Conservation (phyloP, 1,284 basidiomycete species). For the Earliella scabrosa region DNA sequence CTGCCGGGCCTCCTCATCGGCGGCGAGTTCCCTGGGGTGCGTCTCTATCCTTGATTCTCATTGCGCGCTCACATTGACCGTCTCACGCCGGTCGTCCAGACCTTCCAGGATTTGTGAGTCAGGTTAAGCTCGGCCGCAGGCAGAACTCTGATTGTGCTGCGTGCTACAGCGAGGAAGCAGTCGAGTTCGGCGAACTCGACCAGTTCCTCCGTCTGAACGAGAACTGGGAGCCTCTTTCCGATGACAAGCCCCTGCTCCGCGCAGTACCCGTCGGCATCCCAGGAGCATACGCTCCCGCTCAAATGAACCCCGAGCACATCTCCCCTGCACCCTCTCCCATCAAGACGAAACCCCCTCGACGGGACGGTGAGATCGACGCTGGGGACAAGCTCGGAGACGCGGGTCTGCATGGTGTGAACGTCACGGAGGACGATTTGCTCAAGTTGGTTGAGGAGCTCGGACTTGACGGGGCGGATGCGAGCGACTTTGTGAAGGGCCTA, state of each 20-base stretch:
- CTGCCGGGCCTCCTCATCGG: slow-evolving; percentile 81
- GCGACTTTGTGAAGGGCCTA: slow-evolving; percentile 67
- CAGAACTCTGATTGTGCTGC: slow-evolving; percentile 7
- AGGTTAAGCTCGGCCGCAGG: background rate
- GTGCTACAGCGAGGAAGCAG: slow-evolving; percentile 71
- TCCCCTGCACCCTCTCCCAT: slow-evolving; percentile 53
- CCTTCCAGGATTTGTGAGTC: slow-evolving; percentile 60
- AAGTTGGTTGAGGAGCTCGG: slow-evolving; percentile 75
- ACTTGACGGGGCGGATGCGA: slow-evolving; percentile 72
- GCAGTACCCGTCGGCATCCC: slow-evolving; percentile 75
- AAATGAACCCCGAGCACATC: slow-evolving; percentile 77
- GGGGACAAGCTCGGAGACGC: slow-evolving; percentile 67
- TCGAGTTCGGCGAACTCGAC: slow-evolving; percentile 74
- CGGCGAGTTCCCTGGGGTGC: slow-evolving; percentile 61
- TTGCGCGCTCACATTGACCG: background rate
- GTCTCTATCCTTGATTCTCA: slow-evolving; percentile 24
- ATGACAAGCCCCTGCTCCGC: slow-evolving; percentile 50
- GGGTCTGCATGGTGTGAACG: slow-evolving; percentile 75
- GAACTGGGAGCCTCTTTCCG: slow-evolving; percentile 55
- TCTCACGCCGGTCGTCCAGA: slow-evolving; percentile 36
- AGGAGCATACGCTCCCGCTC: slow-evolving; percentile 69
- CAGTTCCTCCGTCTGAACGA: slow-evolving; percentile 75
- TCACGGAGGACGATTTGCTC: slow-evolving; percentile 73
- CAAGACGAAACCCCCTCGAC: slow-evolving; percentile 24
- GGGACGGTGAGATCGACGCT: slow-evolving; percentile 59